phyloP scores from a whole-genome alignment of 2,329 filamentous ascomycete genomes.

The Macrophomina tecta region DNA sequence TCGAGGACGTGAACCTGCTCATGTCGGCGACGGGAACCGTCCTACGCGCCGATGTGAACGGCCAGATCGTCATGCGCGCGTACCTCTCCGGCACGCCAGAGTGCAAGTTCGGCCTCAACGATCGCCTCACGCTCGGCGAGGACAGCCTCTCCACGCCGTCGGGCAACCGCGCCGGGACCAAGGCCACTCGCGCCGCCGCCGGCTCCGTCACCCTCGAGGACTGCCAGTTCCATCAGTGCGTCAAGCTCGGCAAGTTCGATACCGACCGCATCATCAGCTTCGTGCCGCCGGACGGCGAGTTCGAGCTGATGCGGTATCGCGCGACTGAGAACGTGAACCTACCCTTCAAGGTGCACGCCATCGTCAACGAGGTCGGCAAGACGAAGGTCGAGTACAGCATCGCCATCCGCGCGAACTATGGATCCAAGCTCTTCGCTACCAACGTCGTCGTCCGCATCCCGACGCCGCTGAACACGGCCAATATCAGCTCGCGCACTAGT shows the following conservation, averaged over 20 bases:
- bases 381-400: constrained; percentile 99
- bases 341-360: constrained; percentile 98
- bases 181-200: constrained; percentile 92
- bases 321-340: constrained; percentile 98
- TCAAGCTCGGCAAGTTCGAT: constrained; percentile 96
- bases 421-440: constrained; percentile 92
- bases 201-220: constrained; percentile 96
- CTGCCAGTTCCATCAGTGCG: constrained; percentile 98
- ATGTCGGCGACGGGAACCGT: constrained; percentile 99
- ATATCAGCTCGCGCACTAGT: constrained; percentile 88
- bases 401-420: constrained; percentile 95
- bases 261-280: constrained; percentile 96
- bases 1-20: constrained; percentile 97
- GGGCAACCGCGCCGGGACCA: constrained; percentile 80
- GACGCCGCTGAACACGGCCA: constrained; percentile 93
- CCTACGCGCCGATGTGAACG: constrained; percentile 92
- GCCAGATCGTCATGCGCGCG: constrained; percentile 97
- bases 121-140: constrained; percentile 85
- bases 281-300: constrained; percentile 94
- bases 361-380: constrained; percentile 95
- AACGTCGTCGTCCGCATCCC: constrained; percentile 95
- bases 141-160: constrained; percentile 63
- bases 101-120: constrained; percentile 98
- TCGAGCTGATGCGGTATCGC: constrained; percentile 98
- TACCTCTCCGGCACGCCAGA: constrained; percentile 96